Base-by-base conservation (phyloP, 768 basidiomycete genomes). In the Lactarius sanguifluus region DNA sequence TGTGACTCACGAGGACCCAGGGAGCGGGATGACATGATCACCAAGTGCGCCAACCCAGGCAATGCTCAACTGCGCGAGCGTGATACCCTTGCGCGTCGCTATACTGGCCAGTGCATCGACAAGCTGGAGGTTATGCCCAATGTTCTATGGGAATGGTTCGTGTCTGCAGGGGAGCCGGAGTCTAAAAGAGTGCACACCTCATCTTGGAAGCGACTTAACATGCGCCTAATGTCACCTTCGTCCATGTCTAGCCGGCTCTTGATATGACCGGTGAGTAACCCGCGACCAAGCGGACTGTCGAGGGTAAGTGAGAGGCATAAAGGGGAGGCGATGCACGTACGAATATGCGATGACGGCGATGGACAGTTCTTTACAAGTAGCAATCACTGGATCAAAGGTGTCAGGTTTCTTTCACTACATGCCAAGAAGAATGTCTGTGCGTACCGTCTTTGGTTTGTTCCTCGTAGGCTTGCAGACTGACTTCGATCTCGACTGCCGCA, bases 401-500 rank as follows among this genome's bases (percentile, higher is more conserved):
- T 45, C 5, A 30, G 16, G 28, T 12, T 55, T 23, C 40, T 1
- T 15, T 1, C 1, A 20, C 50, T 52, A 16, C 50, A 7, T 16
- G 64, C 43, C 23, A 13, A 65, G 45, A 28, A 15, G 43, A 50
- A 15, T 36, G 25, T n/a, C n/a, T 43, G 23, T 32, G 41, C 71
- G 10, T 57, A 80, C 80, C 80, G 25, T 80, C 77, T 70, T 78
- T 80, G n/a, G 83, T 80, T 63, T 83, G 79, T 25, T 79, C 76
- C 66, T 85, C 85, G 62, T 85, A 86, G 1, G 81, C 78, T 80
- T 85, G 88, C 3, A 85, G 81, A 70, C 85, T 87, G 56, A 87
- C 77, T 74, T 91, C 89, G 59, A 89, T 86, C 74, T 91, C 88
- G 16, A 86, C 85, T n/a, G 83, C 79, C 13, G 83, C 78, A 65